Percentiles rank a stretch among this genome's conserved stretches.
These are phyloP conservation scores for Myxozyma vanderwaltii DNA, from an alignment of 805 yeast genomes.

Conservation along the genomic window DNA sequence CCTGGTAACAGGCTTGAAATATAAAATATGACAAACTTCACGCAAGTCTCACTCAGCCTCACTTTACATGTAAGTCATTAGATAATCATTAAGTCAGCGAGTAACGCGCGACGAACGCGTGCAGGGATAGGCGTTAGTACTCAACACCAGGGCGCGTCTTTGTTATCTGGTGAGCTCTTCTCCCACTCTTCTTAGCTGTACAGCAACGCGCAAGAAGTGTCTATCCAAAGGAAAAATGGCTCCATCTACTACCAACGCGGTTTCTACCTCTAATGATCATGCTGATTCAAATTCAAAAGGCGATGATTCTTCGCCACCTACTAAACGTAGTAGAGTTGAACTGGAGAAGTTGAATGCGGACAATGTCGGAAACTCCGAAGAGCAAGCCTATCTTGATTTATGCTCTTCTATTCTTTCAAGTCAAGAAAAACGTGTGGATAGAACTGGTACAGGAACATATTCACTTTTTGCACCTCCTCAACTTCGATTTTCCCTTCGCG, in stretches of 20 bases:
- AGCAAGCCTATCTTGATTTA: constrained; percentile 82
- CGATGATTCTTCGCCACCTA: background rate
- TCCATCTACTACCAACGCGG: background rate
- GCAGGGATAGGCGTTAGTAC: background rate
- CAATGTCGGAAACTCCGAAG: constrained; percentile 49
- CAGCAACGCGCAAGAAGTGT: no score
- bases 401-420: constrained; percentile 73
- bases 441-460: constrained; percentile 96
- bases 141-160: background rate
- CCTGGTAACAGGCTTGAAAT: background rate
- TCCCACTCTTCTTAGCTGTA: no score
- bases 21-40: no score
- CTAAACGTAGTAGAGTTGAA: no score
- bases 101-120: background rate
- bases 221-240: background rate
- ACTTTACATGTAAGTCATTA: background rate
- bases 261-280: background rate
- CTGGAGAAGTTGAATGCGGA: no score
- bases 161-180: background rate
- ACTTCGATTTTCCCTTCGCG: constrained; percentile 71
- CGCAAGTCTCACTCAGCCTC: no score
- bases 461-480: constrained; percentile 96
- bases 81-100: no score
- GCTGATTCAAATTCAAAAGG: background rate
- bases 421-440: constrained; percentile 90